phyloP scores from a whole-genome alignment of 352 stramenopile species.

The Globisporangium cylindrosporum region DNA sequence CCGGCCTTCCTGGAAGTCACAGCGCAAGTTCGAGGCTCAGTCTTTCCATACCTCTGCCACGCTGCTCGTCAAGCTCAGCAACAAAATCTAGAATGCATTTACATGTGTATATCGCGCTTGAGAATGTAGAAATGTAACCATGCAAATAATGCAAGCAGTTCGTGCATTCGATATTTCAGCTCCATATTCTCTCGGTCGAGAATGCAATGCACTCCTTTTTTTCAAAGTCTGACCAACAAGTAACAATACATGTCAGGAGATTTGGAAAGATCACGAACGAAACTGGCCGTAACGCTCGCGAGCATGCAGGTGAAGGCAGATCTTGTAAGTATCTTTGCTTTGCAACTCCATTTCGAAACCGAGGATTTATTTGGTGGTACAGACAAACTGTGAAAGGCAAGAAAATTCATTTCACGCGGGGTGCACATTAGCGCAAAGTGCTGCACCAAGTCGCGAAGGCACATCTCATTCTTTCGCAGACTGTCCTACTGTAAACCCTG shows the following conservation, averaged over 20 bases:
- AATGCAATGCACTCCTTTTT: background rate
- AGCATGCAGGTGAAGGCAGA: background rate
- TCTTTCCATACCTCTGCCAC: background rate
- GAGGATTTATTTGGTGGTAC: background rate
- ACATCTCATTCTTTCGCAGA: background rate
- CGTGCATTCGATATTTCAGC: background rate
- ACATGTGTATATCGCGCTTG: background rate
- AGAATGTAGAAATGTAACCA: constrained; percentile 1
- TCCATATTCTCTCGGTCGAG: background rate
- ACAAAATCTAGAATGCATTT: background rate
- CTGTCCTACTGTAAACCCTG: background rate
- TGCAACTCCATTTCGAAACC: background rate
- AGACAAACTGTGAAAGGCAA: background rate
- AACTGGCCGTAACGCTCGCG: background rate
- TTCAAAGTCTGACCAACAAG: background rate
- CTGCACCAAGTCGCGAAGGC: background rate
- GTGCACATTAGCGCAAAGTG: too few species aligned
- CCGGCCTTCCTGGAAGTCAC: background rate
- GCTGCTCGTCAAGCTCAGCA: background rate
- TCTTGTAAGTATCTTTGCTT: background rate
- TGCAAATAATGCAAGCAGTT: background rate
- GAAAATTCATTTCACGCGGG: too few species aligned
- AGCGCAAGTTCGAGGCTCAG: background rate
- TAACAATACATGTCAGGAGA: background rate
- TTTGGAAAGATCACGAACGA: background rate